phyloP scores from a whole-genome alignment of 768 basidiomycete species.

The Kwoniella sp. region DNA sequence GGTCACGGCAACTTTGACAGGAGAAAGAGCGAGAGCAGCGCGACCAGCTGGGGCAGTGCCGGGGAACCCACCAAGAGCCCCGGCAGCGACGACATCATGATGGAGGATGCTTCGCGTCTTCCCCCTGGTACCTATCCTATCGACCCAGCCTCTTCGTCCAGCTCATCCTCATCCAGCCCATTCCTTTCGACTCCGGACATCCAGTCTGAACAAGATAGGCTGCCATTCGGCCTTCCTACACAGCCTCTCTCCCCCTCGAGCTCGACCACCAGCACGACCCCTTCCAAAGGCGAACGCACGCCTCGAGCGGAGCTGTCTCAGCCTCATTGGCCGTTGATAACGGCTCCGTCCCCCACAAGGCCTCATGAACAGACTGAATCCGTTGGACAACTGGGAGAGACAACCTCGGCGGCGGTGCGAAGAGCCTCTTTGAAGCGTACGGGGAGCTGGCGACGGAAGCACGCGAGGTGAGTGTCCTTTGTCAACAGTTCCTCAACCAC shows the following conservation, averaged over 20 bases:
- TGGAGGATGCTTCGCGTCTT: constrained; percentile 11
- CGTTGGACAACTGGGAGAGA: background rate
- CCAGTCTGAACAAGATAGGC: too few relatives aligned
- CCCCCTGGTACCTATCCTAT: constrained; percentile 3
- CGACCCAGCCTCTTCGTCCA: background rate
- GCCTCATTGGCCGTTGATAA: constrained; percentile 34
- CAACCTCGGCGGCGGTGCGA: background rate
- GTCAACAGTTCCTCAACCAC: background rate
- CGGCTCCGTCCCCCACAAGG: constrained; percentile 2
- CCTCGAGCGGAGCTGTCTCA: constrained; percentile 33
- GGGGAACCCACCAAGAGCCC: constrained; percentile 4
- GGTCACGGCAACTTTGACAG: background rate
- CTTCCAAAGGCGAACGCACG: constrained; percentile 28
- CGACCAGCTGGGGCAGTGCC: constrained; percentile 20
- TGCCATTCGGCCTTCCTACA: too few relatives aligned
- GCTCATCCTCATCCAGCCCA: constrained; percentile 11
- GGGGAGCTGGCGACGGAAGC: constrained; percentile 31
- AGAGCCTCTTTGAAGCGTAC: constrained; percentile 17
- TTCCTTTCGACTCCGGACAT: constrained; percentile 10
- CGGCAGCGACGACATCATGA: constrained; percentile 2
- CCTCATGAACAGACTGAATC: constrained; percentile 1
- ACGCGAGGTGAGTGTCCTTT: constrained; percentile 36
- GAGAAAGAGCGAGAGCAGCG: constrained; percentile 7
- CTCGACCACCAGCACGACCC: constrained; percentile 22
- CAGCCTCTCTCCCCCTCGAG: constrained; percentile 17